These are phyloP conservation scores for Albifimbria verrucaria DNA, from an alignment of 2,329 filamentous ascomycete genomes.

Conservation along the genomic window DNA sequence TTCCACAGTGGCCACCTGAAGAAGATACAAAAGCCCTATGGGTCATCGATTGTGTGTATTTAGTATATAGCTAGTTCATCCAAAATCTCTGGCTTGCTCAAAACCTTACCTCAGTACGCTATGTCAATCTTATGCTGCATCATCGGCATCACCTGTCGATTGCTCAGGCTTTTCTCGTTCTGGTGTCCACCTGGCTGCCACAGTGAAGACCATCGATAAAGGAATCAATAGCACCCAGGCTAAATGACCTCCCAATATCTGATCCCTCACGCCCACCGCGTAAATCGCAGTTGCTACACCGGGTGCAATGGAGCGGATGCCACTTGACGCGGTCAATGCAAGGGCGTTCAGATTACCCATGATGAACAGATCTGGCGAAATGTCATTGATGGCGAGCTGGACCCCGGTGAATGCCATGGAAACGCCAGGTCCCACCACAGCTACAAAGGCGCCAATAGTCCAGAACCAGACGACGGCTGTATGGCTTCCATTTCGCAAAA, in stretches of 20 bases:
- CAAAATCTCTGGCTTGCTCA: too few species aligned
- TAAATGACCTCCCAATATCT: conserved; percentile 59
- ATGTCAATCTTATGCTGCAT: too few species aligned
- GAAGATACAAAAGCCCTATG: too few species aligned
- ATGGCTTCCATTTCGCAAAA: conserved; percentile 32
- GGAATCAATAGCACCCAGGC: conserved; percentile 32
- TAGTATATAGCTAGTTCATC: too few species aligned
- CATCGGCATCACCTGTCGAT: too few species aligned
- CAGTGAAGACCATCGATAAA: too few species aligned
- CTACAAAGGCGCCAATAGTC: conserved; percentile 35
- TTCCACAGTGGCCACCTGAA: too few species aligned
- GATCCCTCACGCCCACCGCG: conserved; percentile 60
- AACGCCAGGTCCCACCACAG: conserved; percentile 55
- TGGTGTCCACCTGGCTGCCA: too few species aligned
- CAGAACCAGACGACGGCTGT: conserved; percentile 51
- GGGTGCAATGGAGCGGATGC: conserved; percentile 62
- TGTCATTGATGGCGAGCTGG: conserved; percentile 73
- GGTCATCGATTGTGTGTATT: too few species aligned
- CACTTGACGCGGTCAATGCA: conserved; percentile 56
- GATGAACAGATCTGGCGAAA: conserved; percentile 60
- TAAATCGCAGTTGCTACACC: conserved; percentile 65
- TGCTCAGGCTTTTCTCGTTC: too few species aligned
- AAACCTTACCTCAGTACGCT: too few species aligned
- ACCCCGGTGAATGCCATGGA: conserved; percentile 68
- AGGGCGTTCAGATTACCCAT: conserved; percentile 69